These are phyloP conservation scores for Ceratocystis albifundus DNA, from an alignment of 2,329 filamentous ascomycete genomes.

Conservation along the genomic window DNA sequence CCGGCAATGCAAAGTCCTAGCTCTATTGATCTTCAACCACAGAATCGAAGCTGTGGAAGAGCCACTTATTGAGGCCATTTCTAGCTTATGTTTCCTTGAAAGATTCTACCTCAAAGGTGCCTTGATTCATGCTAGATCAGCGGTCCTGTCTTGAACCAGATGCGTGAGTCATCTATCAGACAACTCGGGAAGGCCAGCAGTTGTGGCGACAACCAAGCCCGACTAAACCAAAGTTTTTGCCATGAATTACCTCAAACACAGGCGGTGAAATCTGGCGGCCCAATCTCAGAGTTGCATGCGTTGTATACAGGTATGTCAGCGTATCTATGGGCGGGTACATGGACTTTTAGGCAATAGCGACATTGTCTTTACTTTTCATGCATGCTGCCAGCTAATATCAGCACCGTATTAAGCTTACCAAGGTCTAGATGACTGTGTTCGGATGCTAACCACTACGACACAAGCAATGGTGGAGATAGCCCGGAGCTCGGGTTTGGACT, in stretches of 20 bases:
- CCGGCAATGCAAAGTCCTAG: not conserved
- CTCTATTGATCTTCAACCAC: not conserved
- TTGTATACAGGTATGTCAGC: not conserved
- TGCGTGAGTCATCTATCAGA: not conserved
- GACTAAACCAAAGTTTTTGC: not conserved
- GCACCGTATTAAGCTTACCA: not conserved
- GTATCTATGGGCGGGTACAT: not conserved
- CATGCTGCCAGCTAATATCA: not conserved
- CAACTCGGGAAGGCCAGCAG: not conserved
- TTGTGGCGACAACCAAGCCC: not conserved
- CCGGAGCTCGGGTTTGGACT: not conserved
- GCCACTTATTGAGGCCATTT: not conserved
- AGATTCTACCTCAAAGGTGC: not conserved
- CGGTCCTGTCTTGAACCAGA: not conserved
- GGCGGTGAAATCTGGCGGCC: slow-evolving; percentile 2
- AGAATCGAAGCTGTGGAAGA: not conserved
- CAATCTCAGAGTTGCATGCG: slow-evolving; percentile 1
- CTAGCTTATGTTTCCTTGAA: not conserved
- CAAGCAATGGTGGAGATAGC: not conserved
- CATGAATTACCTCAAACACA: not conserved
- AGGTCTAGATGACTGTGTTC: not conserved
- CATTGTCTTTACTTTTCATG: not conserved
- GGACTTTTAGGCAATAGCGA: not conserved
- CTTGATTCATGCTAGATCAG: not conserved
- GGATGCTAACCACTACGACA: not conserved